Percentiles rank a stretch among this genome's conserved stretches.
phyloP scores from a whole-genome alignment of 1,284 basidiomycete species.

The Salmacisia buchloeana region DNA sequence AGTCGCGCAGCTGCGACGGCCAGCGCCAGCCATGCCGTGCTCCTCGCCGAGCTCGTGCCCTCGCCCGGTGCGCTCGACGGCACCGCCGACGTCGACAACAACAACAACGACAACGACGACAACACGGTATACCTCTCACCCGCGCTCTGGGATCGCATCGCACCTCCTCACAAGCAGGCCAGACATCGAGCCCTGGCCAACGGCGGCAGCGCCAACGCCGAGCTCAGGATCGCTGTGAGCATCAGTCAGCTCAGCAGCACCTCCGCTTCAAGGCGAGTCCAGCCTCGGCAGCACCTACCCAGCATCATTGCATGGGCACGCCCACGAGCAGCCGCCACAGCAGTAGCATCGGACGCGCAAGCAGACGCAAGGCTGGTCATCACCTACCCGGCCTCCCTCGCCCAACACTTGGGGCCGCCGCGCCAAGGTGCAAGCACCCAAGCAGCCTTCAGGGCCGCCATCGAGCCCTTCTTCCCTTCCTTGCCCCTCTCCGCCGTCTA shows the following conservation, averaged over 20 bases:
- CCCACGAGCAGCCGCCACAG: neutral
- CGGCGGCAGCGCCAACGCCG: no score
- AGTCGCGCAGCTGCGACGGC: no score
- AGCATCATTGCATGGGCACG: slow-evolving; percentile 4
- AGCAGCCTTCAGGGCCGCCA: no score
- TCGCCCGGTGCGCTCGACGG: no score
- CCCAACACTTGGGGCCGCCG: neutral
- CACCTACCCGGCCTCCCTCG: neutral
- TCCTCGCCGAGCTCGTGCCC: no score
- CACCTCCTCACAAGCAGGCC: slow-evolving; percentile 5
- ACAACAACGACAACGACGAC: no score
- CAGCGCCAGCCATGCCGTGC: no score
- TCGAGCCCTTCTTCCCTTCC: slow-evolving; percentile 13
- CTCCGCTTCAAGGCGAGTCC: neutral
- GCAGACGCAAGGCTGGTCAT: neutral
- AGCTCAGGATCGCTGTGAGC: neutral
- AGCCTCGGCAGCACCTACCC: neutral
- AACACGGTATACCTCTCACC: neutral
- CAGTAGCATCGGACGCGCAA: neutral
- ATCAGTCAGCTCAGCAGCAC: neutral
- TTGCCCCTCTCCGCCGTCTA: slow-evolving; percentile 27
- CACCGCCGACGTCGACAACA: no score
- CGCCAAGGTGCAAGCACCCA: neutral
- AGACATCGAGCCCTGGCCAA: neutral
- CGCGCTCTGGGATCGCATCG: neutral